phyloP scores from a whole-genome alignment of 371 early-diverging fungal genomes.

The Mucor irregularis region DNA sequence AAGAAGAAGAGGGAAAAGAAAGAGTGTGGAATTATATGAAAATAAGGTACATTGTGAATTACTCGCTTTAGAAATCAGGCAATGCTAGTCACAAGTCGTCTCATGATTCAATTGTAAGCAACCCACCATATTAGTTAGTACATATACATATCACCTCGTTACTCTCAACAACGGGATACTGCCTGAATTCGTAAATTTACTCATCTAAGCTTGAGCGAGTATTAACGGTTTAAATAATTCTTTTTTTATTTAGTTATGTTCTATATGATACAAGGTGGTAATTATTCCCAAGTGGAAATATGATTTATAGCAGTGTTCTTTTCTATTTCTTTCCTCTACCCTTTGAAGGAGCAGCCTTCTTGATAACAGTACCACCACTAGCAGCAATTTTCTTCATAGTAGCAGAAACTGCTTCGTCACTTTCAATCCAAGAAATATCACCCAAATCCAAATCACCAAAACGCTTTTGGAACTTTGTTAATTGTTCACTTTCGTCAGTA shows the following conservation, averaged over 20 bases:
- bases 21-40: too few relatives aligned
- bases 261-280: constrained; percentile 2
- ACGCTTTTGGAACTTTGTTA: constrained; percentile 74
- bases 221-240: neutral
- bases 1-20: too few relatives aligned
- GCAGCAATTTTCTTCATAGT: constrained; percentile 49
- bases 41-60: too few relatives aligned
- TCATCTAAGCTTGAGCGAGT: neutral
- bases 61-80: too few relatives aligned
- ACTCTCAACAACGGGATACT: too few relatives aligned
- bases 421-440: constrained; percentile 51
- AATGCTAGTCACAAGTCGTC: too few relatives aligned
- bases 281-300: neutral
- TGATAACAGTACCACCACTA: constrained; percentile 32
- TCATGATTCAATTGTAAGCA: too few relatives aligned
- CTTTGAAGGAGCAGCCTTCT: constrained; percentile 34
- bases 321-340: constrained; percentile 37
- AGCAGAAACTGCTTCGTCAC: constrained; percentile 44
- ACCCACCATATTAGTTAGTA: too few relatives aligned
- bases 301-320: neutral
- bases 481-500: constrained; percentile 71
- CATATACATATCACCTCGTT: too few relatives aligned
- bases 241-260: neutral
- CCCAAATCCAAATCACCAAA: constrained; percentile 70
- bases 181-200: too few relatives aligned